Evolutionary conservation across 140 eudicot genomes (phyloP).

Genomic region (Cichorium intybus): DNA sequence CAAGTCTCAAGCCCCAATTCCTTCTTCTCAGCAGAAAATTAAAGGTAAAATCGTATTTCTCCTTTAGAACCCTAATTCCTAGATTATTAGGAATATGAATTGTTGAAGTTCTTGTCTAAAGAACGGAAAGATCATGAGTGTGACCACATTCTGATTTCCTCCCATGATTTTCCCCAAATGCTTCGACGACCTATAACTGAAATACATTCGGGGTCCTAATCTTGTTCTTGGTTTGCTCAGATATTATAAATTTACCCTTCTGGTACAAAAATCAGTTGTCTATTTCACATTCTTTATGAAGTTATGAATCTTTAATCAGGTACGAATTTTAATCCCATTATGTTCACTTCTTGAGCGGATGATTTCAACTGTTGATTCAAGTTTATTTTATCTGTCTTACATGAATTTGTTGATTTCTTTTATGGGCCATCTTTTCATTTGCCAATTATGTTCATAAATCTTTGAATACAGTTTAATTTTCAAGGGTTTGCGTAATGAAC

Average conservation of each 20-base stretch:
- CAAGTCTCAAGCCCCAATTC: too few relatives aligned
- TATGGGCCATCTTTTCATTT: slow-evolving; percentile 11
- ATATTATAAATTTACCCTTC: slow-evolving; percentile 21
- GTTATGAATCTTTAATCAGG: slow-evolving; percentile 33
- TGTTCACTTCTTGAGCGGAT: slow-evolving; percentile 6
- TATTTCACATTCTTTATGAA: slow-evolving; percentile 17
- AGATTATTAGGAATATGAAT: too few relatives aligned
- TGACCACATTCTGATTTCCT: slow-evolving; percentile 16
- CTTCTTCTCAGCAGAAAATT: too few relatives aligned
- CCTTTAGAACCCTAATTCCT: too few relatives aligned
- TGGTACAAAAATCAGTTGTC: background rate
- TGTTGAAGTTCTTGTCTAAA: slow-evolving; percentile 18
- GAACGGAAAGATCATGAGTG: background rate
- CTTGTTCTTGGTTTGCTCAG: slow-evolving; percentile 34
- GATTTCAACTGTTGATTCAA: background rate
- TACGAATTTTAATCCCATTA: background rate
- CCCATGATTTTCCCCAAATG: slow-evolving; percentile 24
- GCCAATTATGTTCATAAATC: slow-evolving; percentile 8
- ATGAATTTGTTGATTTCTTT: slow-evolving; percentile 2
- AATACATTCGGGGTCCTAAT: slow-evolving; percentile 19
- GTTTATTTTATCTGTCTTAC: background rate
- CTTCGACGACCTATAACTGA: background rate
- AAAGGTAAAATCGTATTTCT: too few relatives aligned
- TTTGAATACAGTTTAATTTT: slow-evolving; percentile 3
- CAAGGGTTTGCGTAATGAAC: background rate